phyloP scores from a whole-genome alignment of 495 filamentous ascomycete genomes.

The Penicillium cinerascens region DNA sequence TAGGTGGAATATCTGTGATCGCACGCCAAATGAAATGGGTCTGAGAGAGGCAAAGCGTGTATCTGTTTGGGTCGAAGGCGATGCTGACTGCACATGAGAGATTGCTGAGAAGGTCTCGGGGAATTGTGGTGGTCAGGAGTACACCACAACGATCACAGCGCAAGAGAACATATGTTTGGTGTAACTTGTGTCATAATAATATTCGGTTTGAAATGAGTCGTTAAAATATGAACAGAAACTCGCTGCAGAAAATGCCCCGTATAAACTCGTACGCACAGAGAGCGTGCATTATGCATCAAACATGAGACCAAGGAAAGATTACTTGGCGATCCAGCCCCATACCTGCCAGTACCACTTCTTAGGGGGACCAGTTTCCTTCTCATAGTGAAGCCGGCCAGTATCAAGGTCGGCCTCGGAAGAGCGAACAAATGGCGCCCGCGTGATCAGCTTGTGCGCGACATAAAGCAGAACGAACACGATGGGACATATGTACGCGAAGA shows the following conservation, averaged over 20 bases:
- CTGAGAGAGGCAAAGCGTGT: not conserved
- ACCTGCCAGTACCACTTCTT: constrained; percentile 25
- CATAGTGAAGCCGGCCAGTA: constrained; percentile 34
- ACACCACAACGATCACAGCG: not conserved
- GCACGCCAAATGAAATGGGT: constrained; percentile 18
- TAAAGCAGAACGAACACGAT: constrained; percentile 52
- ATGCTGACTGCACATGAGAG: not conserved
- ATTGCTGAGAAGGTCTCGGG: not conserved
- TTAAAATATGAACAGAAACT: not conserved
- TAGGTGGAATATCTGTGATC: constrained; percentile 34
- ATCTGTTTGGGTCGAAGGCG: not conserved
- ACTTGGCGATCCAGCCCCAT: constrained; percentile 27
- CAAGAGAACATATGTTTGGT: not conserved
- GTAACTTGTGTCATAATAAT: not conserved
- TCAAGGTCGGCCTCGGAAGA: constrained; percentile 38
- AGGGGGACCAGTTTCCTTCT: constrained; percentile 26
- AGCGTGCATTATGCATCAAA: not conserved
- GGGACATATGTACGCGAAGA: constrained; percentile 52
- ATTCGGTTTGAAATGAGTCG: not conserved
- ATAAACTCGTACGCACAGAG: not conserved
- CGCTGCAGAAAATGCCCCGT: not conserved
- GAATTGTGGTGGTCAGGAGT: not conserved
- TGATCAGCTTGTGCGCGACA: constrained; percentile 48
- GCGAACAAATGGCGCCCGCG: constrained; percentile 28
- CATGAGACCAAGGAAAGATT: not conserved